phyloP scores from a whole-genome alignment of 2,329 filamentous ascomycete genomes.

The Elsinoe australis region DNA sequence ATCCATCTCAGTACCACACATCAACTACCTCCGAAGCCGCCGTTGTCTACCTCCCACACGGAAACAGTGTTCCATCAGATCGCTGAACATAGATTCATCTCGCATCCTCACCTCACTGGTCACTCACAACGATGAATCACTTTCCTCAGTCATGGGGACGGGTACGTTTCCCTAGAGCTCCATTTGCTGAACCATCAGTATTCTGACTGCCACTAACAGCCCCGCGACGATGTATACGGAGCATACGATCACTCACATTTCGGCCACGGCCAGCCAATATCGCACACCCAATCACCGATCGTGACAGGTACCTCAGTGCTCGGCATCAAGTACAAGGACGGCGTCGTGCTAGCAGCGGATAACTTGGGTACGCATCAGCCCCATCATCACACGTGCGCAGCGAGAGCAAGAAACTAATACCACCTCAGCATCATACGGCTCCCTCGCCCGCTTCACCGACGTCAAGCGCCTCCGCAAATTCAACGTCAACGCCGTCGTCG shows the following conservation, averaged over 20 bases:
- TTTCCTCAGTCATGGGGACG: slow-evolving; percentile 59
- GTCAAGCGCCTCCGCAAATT: slow-evolving; percentile 92
- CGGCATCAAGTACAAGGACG: slow-evolving; percentile 90
- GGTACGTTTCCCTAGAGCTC: slow-evolving; percentile 37
- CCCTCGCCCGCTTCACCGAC: slow-evolving; percentile 87
- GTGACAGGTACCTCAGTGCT: slow-evolving; percentile 96
- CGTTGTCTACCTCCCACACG: too few relatives aligned
- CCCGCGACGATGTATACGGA: slow-evolving; percentile 94
- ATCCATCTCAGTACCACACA: neutral
- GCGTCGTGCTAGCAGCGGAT: slow-evolving; percentile 93
- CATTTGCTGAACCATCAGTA: slow-evolving; percentile 24
- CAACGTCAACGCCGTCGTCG: slow-evolving; percentile 73
- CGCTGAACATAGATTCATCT: neutral
- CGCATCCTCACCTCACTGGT: neutral
- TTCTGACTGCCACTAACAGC: slow-evolving; percentile 48
- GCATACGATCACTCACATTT: slow-evolving; percentile 85
- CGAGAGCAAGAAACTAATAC: slow-evolving; percentile 11
- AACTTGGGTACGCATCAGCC: slow-evolving; percentile 66
- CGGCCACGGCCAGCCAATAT: slow-evolving; percentile 56
- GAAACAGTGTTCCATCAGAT: neutral
- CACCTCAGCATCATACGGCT: slow-evolving; percentile 81
- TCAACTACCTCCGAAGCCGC: neutral
- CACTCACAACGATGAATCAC: slow-evolving; percentile 49
- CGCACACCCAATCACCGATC: slow-evolving; percentile 85
- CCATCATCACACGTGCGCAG: neutral